Evolutionary conservation across 1,284 basidiomycete species (phyloP), one percentile per base, ranked within the genome.

Genomic region (Trametes polyzona): DNA sequence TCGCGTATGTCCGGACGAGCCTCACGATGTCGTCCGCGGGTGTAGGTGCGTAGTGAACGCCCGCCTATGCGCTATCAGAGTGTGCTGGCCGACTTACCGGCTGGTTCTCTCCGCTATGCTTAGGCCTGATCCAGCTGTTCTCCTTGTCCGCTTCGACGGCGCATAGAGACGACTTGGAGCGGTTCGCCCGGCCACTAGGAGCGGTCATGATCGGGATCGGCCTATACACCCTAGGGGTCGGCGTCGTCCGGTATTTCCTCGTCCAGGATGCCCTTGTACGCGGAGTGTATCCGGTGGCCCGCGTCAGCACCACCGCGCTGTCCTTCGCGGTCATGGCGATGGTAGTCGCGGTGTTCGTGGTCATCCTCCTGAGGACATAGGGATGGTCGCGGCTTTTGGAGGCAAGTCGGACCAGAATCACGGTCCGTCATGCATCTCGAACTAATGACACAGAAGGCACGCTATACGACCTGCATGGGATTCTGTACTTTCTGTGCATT

Each of bases 1-100:
- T 86, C n/a, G 82, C 83, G 9, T 86, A 84, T 64, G 75, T 84
- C 51, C 71, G 83, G 32, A 86, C 84, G 10, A 83, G 82, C 65
- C 67, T 84, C 42, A 76, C 83, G 0, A 76, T 86, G 35, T 78
- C 83, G 9, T 81, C 82, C 8, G 76, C 81, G 9, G 85, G 85
- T 17, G 68, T 72, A 36, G 71, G 71, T 72, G 52, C 55, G 70
- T n/a, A n/a, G n/a, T n/a, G n/a, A n/a, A n/a, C n/a, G n/a, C n/a
- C n/a, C n/a, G n/a, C n/a, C n/a, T n/a, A n/a, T n/a, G n/a, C n/a
- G n/a, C n/a, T n/a, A n/a, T 69, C 30, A 39, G 30, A 26, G 1
- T 23, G 3, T 17, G 4, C 46, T 19, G 11, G 16, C 14, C 17
- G 2, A 33, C 44, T 54, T 9, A 54, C 52, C n/a, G n/a, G n/a